These are phyloP conservation scores for Leishmania tarentolae DNA, from an alignment of 208 protist species.

Conservation along the genomic window DNA sequence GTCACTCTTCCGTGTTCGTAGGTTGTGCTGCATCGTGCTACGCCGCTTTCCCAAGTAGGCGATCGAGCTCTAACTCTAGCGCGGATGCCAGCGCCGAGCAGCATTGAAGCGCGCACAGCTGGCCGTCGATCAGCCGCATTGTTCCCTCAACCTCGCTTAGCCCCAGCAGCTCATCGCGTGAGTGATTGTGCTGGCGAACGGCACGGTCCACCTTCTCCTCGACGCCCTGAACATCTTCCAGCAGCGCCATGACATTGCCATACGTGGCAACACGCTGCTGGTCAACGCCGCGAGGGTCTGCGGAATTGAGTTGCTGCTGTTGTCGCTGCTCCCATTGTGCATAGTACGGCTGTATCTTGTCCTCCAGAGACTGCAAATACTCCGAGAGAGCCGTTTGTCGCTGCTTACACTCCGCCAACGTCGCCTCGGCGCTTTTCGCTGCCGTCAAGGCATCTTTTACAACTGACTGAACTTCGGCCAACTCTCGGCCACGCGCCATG, in stretches of 20 bases:
- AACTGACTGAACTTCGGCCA: slow-evolving; percentile 45
- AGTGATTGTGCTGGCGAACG: slow-evolving; percentile 66
- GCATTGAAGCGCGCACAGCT: slow-evolving; percentile 62
- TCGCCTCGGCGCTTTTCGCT: slow-evolving; percentile 51
- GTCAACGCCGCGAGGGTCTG: slow-evolving; percentile 32
- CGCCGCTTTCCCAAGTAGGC: slow-evolving; percentile 48
- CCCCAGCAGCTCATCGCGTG: slow-evolving; percentile 37
- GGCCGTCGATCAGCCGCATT: slow-evolving; percentile 59
- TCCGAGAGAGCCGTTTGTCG: slow-evolving; percentile 51
- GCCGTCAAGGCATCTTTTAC: slow-evolving; percentile 56
- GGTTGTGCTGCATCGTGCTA: background rate
- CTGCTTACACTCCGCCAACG: slow-evolving; percentile 50
- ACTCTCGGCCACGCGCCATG: slow-evolving; percentile 58
- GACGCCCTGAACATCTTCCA: slow-evolving; percentile 68
- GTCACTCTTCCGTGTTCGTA: too few relatives aligned
- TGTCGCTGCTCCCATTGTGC: slow-evolving; percentile 33
- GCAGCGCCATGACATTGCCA: slow-evolving; percentile 57
- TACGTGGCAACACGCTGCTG: slow-evolving; percentile 50
- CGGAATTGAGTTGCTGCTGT: slow-evolving; percentile 18
- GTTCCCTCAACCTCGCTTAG: slow-evolving; percentile 52
- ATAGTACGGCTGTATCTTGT: slow-evolving; percentile 67
- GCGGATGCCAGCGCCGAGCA: slow-evolving; percentile 47
- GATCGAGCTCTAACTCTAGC: slow-evolving; percentile 65
- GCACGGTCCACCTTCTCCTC: slow-evolving; percentile 49
- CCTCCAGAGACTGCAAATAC: slow-evolving; percentile 67